These are phyloP conservation scores for Wallacemonas rigidus DNA, from an alignment of 208 protist genomes.

Conservation along the genomic window DNA sequence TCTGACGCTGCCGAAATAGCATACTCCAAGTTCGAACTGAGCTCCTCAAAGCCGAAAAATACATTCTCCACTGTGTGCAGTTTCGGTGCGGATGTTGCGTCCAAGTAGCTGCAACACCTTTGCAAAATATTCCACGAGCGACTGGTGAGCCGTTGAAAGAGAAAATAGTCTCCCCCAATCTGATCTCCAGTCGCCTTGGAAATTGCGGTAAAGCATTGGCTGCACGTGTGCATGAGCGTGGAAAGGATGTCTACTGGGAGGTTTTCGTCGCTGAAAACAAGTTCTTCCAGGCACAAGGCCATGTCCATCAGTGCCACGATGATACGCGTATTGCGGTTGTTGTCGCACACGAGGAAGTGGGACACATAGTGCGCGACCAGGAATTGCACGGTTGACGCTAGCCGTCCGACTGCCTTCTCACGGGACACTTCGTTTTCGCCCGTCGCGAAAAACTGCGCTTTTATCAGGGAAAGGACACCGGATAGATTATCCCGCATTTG, in stretches of 20 bases:
- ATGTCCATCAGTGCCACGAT: neutral
- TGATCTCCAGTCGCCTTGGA: neutral
- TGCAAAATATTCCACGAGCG: constrained; percentile 9
- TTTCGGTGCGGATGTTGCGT: neutral
- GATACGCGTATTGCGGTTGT: neutral
- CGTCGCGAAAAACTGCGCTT: neutral
- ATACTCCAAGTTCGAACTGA: constrained; percentile 3
- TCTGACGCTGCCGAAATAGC: neutral
- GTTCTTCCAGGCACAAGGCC: neutral
- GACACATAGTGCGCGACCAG: neutral
- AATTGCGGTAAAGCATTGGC: neutral
- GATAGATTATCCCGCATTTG: neutral
- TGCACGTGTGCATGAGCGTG: neutral
- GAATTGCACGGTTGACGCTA: neutral
- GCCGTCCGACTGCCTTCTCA: neutral
- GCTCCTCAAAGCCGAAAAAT: constrained; percentile 8
- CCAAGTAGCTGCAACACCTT: constrained; percentile 7
- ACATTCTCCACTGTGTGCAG: neutral
- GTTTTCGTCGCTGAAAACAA: constrained; percentile 5
- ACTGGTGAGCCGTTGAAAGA: neutral
- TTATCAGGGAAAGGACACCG: neutral
- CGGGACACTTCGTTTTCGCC: neutral
- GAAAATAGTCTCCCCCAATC: neutral
- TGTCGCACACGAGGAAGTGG: neutral
- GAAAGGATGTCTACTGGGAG: constrained; percentile 2